Base-by-base conservation (phyloP, 169 alveolate genomes). In the Cryptosporidium ubiquitum region DNA sequence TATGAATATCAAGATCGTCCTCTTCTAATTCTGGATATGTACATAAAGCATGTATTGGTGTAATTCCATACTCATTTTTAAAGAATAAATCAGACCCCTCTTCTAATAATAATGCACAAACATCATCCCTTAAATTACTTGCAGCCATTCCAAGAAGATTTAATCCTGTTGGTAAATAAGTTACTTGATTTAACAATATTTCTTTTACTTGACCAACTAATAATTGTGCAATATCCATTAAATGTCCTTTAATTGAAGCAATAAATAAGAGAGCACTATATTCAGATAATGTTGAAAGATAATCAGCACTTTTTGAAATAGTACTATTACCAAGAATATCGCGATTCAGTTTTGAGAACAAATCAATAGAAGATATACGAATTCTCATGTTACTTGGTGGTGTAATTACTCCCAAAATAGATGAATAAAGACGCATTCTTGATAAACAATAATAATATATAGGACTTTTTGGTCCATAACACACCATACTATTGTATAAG, bases 321-420 rank as follows among this genome's bases (percentile, higher is more conserved):
- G 89, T 79, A 55, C 85, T 73, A 79, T 79, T 58, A 42, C 89
- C 89, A 18, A 79, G 66, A 29, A 79, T 64, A 23, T 79, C 89
- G 37, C 89, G 71, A 79, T 64, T 79, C 20, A 79, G 39, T 12
- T 79, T 79, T 33, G 89, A 20, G 61, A 42, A 64, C 5, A 79
- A 40, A 26, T 79, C 89, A 39, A 79, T 79, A 26, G 89, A 58
- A 3, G 89, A 31, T 5, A 79, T 79, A 44, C 89, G 51, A 23
- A 79, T 79, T 47, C 89, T 79, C 74, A 79, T 29, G 40, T 79
- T 79, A 58, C 89, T 79, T 61, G 89, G 89, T 42, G 89, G 89
- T 14, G 89, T 79, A 10, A 39, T 47, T 37, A 79, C 52, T 12
- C 75, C 75, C 37, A 79, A 42, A 29, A 79, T 79, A 0, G 89